phyloP scores from a whole-genome alignment of 768 basidiomycete species.

The Trametes villosa region DNA sequence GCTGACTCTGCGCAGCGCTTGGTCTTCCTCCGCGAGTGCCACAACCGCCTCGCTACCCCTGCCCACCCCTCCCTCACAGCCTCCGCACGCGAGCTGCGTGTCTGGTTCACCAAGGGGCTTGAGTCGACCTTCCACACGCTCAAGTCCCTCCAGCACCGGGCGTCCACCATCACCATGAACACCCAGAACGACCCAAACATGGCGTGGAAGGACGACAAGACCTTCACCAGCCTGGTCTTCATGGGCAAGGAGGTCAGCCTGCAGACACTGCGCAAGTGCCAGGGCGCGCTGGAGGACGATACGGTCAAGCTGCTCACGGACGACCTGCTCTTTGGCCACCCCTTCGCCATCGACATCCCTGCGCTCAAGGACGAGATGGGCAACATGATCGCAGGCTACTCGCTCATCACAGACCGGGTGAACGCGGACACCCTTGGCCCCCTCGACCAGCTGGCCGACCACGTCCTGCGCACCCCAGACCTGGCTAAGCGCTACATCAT shows the following conservation, averaged over 20 bases:
- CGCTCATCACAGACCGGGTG: constrained; percentile 6
- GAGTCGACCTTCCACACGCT: constrained; percentile 1
- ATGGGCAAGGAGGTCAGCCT: constrained; percentile 6
- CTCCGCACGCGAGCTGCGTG: constrained; percentile 25
- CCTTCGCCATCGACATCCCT: constrained; percentile 6
- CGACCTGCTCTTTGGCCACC: constrained; percentile 5
- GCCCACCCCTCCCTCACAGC: constrained; percentile 23
- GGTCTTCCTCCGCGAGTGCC: constrained; percentile 2
- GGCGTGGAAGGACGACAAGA: constrained; percentile 1
- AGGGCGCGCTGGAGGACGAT: constrained; percentile 3
- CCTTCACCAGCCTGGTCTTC: constrained; percentile 4
- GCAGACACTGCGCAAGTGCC: neutral
- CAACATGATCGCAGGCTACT: constrained; percentile 1
- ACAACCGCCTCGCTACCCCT: neutral
- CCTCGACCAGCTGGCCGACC: neutral
- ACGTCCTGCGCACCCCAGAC: neutral
- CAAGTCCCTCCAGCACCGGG: constrained; percentile 2
- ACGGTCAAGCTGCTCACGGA: neutral
- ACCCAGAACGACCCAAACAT: constrained; percentile 14
- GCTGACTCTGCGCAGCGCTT: neutral
- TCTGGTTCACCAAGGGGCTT: constrained; percentile 27
- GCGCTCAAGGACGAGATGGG: constrained; percentile 8
- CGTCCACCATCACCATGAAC: neutral
- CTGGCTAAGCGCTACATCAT: constrained; percentile 2
- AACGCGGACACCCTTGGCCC: neutral